phyloP scores from a whole-genome alignment of 2,329 filamentous ascomycete species.

The Talaromyces sp. region DNA sequence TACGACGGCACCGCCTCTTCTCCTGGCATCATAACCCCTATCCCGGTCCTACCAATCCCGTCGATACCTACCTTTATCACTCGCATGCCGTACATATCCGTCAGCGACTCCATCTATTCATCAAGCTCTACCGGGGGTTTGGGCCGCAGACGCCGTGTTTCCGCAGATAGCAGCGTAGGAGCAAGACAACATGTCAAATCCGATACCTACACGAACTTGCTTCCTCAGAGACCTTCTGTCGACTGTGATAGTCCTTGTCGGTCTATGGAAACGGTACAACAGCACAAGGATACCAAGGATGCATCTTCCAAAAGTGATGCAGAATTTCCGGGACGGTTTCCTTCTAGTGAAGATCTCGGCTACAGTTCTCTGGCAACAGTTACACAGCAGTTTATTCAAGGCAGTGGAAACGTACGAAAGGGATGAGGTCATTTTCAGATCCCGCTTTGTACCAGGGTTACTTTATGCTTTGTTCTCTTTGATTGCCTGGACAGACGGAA shows the following conservation, averaged over 20 bases:
- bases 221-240: background rate
- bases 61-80: conserved; percentile 2
- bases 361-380: background rate
- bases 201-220: conserved; percentile 3
- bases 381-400: background rate
- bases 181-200: conserved; percentile 8
- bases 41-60: background rate
- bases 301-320: background rate
- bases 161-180: background rate
- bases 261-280: background rate
- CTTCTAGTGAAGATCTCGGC: background rate
- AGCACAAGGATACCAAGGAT: background rate
- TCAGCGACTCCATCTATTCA: conserved; percentile 19
- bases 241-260: background rate
- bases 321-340: background rate
- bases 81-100: conserved; percentile 9
- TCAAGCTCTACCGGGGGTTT: conserved; percentile 12
- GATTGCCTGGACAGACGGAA: background rate
- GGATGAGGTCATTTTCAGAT: background rate
- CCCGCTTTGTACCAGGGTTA: background rate
- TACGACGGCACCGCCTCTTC: conserved; percentile 5
- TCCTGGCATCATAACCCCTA: background rate
- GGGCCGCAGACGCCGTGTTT: background rate
- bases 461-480: background rate
- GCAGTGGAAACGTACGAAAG: background rate